Conservation (phyloP, 805 yeast genomes). For the Komagataella pseudopastoris region DNA sequence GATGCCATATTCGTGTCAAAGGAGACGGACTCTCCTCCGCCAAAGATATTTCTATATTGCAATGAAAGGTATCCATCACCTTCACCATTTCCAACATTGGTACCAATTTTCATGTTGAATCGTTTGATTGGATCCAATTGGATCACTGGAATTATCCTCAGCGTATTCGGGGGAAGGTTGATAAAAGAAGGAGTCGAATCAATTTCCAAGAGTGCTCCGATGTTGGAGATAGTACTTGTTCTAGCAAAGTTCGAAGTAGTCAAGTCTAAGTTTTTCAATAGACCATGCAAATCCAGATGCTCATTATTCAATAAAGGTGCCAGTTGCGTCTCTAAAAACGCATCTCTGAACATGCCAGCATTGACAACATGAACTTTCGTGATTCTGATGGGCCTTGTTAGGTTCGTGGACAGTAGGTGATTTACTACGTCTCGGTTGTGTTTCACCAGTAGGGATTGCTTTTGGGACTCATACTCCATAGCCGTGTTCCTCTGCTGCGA, state of each 20-base stretch:
- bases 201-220: conserved; percentile 20
- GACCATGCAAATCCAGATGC: conserved; percentile 23
- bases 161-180: conserved; percentile 8
- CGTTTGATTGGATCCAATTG: conserved; percentile 44
- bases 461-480: background rate
- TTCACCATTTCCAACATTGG: conserved; percentile 92
- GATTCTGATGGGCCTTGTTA: conserved; percentile 27
- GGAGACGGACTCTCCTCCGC: conserved; percentile 38
- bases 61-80: conserved; percentile 87
- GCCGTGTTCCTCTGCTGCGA: background rate
- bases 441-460: background rate
- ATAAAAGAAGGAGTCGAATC: conserved; percentile 3
- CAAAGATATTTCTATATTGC: conserved; percentile 43
- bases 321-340: conserved; percentile 32
- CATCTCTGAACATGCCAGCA: conserved; percentile 27
- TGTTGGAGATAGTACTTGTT: conserved; percentile 27
- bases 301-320: conserved; percentile 26
- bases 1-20: conserved; percentile 29
- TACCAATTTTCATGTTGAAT: conserved; percentile 82
- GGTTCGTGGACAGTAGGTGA: conserved; percentile 15
- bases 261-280: conserved; percentile 27
- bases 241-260: conserved; percentile 29
- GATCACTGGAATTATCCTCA: conserved; percentile 15
- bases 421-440: conserved; percentile 10
- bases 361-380: conserved; percentile 34